Evolutionary conservation across 2,329 filamentous ascomycete species (phyloP).

Genomic region (Aspergillus udagawae): DNA sequence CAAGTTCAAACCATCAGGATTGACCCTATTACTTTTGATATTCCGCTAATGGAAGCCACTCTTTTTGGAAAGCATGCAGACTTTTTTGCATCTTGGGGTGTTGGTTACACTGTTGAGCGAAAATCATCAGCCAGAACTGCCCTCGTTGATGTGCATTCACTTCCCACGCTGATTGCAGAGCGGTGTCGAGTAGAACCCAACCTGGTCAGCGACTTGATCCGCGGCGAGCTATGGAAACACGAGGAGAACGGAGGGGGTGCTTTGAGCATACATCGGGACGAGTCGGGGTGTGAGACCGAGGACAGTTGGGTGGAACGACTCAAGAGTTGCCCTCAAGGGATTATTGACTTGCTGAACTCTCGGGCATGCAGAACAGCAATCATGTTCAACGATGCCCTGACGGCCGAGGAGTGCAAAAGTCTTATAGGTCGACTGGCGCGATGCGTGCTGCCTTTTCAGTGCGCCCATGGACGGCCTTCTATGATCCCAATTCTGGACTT

Average conservation of each 20-base stretch:
- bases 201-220: slow-evolving; percentile 68
- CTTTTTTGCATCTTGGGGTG: slow-evolving; percentile 71
- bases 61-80: slow-evolving; percentile 53
- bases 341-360: slow-evolving; percentile 60
- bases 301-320: slow-evolving; percentile 58
- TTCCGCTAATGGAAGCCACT: slow-evolving; percentile 57
- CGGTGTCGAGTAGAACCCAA: slow-evolving; percentile 69
- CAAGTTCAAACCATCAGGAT: slow-evolving; percentile 23
- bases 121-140: slow-evolving; percentile 6
- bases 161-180: slow-evolving; percentile 72
- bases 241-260: slow-evolving; percentile 42
- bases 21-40: slow-evolving; percentile 58
- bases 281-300: not conserved
- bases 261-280: not conserved
- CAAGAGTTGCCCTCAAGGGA: slow-evolving; percentile 66
- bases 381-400: slow-evolving; percentile 49
- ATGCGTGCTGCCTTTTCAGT: slow-evolving; percentile 48
- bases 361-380: slow-evolving; percentile 47
- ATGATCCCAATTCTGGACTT: slow-evolving; percentile 44
- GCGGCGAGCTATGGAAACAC: slow-evolving; percentile 68
- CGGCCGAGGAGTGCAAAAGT: slow-evolving; percentile 33
- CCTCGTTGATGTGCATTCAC: slow-evolving; percentile 48
- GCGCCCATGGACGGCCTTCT: slow-evolving; percentile 48
- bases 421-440: slow-evolving; percentile 36
- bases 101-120: slow-evolving; percentile 54